Conservation (phyloP, 2,329 filamentous ascomycete species). For the Talaromyces sp. region DNA sequence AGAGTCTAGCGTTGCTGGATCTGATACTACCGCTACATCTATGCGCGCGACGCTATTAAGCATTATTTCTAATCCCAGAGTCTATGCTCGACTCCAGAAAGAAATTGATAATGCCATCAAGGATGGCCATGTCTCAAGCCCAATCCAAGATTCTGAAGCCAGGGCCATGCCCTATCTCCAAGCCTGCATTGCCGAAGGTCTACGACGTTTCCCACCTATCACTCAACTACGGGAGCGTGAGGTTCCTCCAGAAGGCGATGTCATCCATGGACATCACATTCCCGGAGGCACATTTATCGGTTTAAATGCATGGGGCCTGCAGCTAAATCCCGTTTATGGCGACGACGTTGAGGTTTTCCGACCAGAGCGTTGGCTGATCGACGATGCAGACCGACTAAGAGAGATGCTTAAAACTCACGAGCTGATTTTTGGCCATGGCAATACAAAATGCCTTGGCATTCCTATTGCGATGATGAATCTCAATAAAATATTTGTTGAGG, state of each 20-base stretch:
- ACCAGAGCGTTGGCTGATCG: background rate
- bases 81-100: background rate
- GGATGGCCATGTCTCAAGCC: background rate
- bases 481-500: background rate
- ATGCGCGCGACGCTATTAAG: background rate
- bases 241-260: background rate
- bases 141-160: background rate
- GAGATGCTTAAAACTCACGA: background rate
- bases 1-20: background rate
- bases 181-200: background rate
- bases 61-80: background rate
- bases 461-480: background rate
- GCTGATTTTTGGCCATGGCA: background rate
- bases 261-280: background rate
- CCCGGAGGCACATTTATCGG: background rate
- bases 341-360: background rate
- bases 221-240: background rate
- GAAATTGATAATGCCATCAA: background rate
- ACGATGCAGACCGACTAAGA: background rate
- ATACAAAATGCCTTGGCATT: background rate
- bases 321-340: background rate
- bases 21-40: background rate
- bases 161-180: background rate
- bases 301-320: background rate
- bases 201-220: background rate